Base-by-base conservation (phyloP, 345 rosid genomes). In the Syzygium oleosum region DNA sequence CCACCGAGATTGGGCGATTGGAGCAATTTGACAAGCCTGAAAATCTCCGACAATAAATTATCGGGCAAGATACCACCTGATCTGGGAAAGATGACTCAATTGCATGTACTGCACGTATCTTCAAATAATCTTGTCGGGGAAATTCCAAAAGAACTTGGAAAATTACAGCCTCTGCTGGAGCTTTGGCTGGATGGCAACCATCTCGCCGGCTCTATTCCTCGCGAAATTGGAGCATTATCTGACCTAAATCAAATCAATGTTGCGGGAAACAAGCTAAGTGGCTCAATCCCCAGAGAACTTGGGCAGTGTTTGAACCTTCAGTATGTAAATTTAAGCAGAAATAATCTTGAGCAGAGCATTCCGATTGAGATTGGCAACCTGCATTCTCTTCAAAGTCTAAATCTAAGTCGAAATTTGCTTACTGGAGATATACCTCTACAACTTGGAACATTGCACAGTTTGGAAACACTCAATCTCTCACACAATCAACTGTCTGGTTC, bases 41-140 rank as follows among this genome's bases (percentile, higher is more conserved):
- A 55, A 51, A 56, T 88, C 25, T 86, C 87, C 17, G 11, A 53
- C 25, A 87, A 85, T 22, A 88, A 84, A n/a, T 46, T 88, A 49
- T 56, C 86, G 5, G 89, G 89, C 12, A 38, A 5, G 27, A 84
- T 91, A 51, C 91, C 90, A 1, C 85, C 5, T 6, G 87, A 86
- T 63, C 55, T 90, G 2, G 87, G 85, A 31, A 34, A 86, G 12
- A 63, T 87, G 80, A 12, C 73, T 46, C 84, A 21, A 21, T 77
- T 89, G 1, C 85, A 56, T 8, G 12, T 13, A 31, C 80, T 89
- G 0, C 51, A 86, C 46, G 86, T 90, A 51, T 87, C 87, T 8
- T 73, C 84, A 0, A 90, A 89, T 51, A 83, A 56, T 84, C 46
- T 87, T 12, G 22, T 2, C 0, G 88, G 89, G 34, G 84, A 52